A percentile compares a stretch with the other conserved stretches of the same genome.
Evolutionary conservation across 2,329 filamentous ascomycete genomes (phyloP).

Genomic region (Trichoderma lentiforme): DNA sequence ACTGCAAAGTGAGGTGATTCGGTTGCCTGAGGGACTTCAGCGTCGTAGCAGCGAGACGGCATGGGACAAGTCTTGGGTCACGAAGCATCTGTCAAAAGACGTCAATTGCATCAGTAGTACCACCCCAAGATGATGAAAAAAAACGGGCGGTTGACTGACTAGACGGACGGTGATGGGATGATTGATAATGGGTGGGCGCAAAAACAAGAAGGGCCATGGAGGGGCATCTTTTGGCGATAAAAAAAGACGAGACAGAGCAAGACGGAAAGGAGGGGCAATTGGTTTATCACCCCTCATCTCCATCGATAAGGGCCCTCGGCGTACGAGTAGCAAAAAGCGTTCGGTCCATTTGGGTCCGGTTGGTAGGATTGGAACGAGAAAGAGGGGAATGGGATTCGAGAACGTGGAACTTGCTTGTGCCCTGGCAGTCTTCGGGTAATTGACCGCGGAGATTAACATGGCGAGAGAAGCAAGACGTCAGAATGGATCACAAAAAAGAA

Average conservation of each 20-base stretch:
- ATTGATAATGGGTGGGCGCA: background rate
- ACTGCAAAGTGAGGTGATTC: background rate
- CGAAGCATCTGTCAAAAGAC: background rate
- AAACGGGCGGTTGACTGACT: background rate
- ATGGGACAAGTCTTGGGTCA: background rate
- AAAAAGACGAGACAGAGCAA: background rate
- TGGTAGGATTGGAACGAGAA: background rate
- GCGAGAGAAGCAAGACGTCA: background rate
- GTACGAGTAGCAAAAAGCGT: background rate
- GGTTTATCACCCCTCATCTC: constrained; percentile 18
- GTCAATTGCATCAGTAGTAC: background rate
- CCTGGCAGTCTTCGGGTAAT: background rate
- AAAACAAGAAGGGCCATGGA: background rate
- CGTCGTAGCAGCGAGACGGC: background rate
- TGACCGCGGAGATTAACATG: background rate
- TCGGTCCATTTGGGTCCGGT: constrained; percentile 1
- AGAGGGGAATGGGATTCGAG: background rate
- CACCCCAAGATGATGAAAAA: background rate
- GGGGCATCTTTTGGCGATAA: constrained; percentile 4
- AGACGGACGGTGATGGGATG: background rate
- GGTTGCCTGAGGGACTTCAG: background rate
- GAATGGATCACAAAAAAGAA: background rate
- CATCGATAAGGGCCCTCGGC: constrained; percentile 12
- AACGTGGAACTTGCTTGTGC: background rate
- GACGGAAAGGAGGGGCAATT: constrained; percentile 15